phyloP scores from a whole-genome alignment of 495 filamentous ascomycete genomes.

The Hypoxylon trugodes region DNA sequence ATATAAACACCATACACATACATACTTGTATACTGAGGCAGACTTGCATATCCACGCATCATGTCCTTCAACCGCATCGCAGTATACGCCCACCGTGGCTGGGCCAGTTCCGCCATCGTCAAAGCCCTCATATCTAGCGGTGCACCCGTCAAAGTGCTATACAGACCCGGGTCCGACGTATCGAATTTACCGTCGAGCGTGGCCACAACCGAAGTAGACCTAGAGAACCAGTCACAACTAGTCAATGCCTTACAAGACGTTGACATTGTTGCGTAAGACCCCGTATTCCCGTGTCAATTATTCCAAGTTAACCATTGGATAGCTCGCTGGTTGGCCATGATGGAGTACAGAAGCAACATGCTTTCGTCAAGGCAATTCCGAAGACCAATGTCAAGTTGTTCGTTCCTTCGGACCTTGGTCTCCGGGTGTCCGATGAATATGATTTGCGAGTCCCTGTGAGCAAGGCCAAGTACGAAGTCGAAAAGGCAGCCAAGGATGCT shows the following conservation, averaged over 20 bases:
- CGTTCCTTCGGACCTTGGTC: slow-evolving; percentile 37
- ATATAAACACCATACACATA: not conserved
- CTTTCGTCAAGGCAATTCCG: slow-evolving; percentile 38
- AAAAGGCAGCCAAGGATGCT: slow-evolving; percentile 33
- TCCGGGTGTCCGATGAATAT: slow-evolving; percentile 20
- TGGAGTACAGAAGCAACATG: slow-evolving; percentile 25
- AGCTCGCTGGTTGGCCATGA: slow-evolving; percentile 39
- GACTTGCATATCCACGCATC: not conserved
- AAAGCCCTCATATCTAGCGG: slow-evolving; percentile 28
- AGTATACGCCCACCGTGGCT: slow-evolving; percentile 42
- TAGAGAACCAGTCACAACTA: slow-evolving; percentile 29
- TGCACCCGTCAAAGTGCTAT: slow-evolving; percentile 37
- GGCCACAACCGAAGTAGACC: slow-evolving; percentile 20
- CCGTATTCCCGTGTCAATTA: not conserved
- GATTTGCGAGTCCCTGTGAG: slow-evolving; percentile 26
- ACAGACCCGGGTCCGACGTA: slow-evolving; percentile 36
- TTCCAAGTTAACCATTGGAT: no score
- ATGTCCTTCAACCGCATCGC: slow-evolving; percentile 50
- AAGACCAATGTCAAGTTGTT: slow-evolving; percentile 36
- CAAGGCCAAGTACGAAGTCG: slow-evolving; percentile 34
- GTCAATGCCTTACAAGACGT: slow-evolving; percentile 29
- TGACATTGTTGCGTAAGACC: slow-evolving; percentile 37
- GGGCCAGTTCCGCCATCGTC: slow-evolving; percentile 37
- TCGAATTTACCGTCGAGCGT: slow-evolving; percentile 33
- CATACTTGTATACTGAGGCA: no score